Evolutionary conservation across 1,284 basidiomycete genomes (phyloP), one percentile per base, ranked within the genome.

Genomic region (Nidula niveotomentosa): DNA sequence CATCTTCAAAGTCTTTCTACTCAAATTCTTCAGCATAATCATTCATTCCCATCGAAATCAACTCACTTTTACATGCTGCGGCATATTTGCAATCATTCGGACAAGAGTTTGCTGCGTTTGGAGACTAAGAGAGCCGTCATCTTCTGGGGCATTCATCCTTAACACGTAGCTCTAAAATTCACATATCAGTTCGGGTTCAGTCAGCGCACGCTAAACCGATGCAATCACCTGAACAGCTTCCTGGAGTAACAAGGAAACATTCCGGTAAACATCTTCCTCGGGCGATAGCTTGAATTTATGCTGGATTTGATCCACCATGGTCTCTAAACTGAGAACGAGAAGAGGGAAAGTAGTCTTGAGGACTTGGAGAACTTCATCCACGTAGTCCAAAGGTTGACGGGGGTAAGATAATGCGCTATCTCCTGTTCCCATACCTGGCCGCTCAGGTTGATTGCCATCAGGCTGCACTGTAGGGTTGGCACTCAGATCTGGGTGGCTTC

Each of bases 321-420:
- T 97, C 74, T 99, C 97, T 81, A 99, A 84, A 53, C 94, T 97
- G 35, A 98, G 78, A 30, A 96, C 93, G 18, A 99, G 82, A 13
- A 99, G 81, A 0, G 97, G 97, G 78, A 97, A 98, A 1, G 94
- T 91, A 0, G 96, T 98, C 77, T 99, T 99, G 65, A 99, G 80
- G 53, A 95, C 90, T 66, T 96, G 91, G 49, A 96, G 86, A 58
- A 99, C 88, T 66, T 99, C 98, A 49, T 99, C 97, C 12, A 98
- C 88, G 64, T 93, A 85, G 56, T 98, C 96, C 84, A 88, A 94
- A 34, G 93, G 86, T 63, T 91, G 90, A 30, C 91, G 86, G 43
- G 81, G 78, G 52, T 75, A 76, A 1, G 66, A 58, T 30, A 9
- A 23, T 23, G 23, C 6, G n/a, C 30, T 34, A 7, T 48, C 18